These are phyloP conservation scores for Sclerotinia subarctica DNA, from an alignment of 2,329 filamentous ascomycete species.

Conservation along the genomic window DNA sequence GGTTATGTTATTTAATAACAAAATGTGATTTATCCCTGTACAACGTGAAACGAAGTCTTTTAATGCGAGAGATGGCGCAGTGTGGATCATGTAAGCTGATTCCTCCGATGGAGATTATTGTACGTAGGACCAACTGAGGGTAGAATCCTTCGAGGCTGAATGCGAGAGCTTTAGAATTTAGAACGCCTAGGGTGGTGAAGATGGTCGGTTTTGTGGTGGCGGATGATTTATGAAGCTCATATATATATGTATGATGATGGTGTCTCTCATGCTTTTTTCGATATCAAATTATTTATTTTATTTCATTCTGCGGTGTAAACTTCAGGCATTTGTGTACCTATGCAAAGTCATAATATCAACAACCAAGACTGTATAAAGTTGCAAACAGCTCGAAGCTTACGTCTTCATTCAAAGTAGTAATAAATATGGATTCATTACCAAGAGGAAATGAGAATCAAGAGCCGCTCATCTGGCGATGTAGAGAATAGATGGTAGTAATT, in stretches of 20 bases:
- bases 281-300: not conserved
- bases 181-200: not conserved
- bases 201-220: no score
- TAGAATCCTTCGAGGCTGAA: not conserved
- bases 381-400: not conserved
- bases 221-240: not conserved
- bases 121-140: not conserved
- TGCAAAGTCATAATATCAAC: no score
- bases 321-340: not conserved
- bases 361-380: not conserved
- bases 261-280: not conserved
- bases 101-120: not conserved
- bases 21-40: not conserved
- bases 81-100: not conserved
- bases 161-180: not conserved
- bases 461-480: not conserved
- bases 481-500: not conserved
- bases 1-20: not conserved
- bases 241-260: not conserved
- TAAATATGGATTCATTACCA: no score
- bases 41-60: not conserved
- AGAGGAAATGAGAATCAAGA: not conserved
- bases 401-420: no score
- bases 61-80: not conserved
- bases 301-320: not conserved